A percentile compares a stretch with the other conserved stretches of the same genome.
These are phyloP conservation scores for Pleurotus eryngii DNA, from an alignment of 768 basidiomycete species.

Conservation along the genomic window DNA sequence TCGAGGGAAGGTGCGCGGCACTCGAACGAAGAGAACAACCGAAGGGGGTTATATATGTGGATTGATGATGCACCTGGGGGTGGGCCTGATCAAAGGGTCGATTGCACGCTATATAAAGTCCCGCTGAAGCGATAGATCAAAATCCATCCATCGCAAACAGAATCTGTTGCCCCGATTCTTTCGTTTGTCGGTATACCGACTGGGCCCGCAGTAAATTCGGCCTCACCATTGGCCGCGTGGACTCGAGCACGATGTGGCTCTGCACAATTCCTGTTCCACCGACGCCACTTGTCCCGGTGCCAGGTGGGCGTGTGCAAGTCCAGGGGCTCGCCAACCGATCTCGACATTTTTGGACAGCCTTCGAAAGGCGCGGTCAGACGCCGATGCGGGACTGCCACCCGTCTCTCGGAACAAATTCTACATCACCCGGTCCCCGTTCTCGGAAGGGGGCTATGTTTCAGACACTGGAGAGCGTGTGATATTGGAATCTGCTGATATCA, in stretches of 20 bases:
- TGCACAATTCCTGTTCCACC: not conserved
- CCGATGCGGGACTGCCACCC: not conserved
- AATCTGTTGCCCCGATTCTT: not conserved
- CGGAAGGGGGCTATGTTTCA: not conserved
- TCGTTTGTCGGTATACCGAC: not conserved
- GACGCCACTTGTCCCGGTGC: too few species aligned
- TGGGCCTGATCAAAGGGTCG: slow-evolving; percentile 3
- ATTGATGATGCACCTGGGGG: not conserved
- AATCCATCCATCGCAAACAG: not conserved
- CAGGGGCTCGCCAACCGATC: not conserved
- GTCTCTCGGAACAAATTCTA: not conserved
- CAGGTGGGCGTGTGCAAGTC: too few species aligned
- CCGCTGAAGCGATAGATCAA: not conserved
- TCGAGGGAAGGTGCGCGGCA: slow-evolving; percentile 9
- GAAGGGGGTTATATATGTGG: slow-evolving; percentile 12
- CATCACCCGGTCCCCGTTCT: not conserved
- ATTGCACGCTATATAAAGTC: not conserved
- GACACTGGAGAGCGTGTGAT: not conserved
- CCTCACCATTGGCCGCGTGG: too few species aligned
- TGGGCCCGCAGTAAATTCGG: not conserved
- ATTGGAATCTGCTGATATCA: not conserved
- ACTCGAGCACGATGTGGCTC: not conserved
- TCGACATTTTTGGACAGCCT: not conserved
- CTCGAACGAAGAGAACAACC: slow-evolving; percentile 9
- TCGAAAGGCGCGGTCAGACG: not conserved